Percentiles rank a stretch among this genome's conserved stretches.
These are phyloP conservation scores for Globisporangium paddicum DNA, from an alignment of 352 stramenopile genomes.

Conservation along the genomic window DNA sequence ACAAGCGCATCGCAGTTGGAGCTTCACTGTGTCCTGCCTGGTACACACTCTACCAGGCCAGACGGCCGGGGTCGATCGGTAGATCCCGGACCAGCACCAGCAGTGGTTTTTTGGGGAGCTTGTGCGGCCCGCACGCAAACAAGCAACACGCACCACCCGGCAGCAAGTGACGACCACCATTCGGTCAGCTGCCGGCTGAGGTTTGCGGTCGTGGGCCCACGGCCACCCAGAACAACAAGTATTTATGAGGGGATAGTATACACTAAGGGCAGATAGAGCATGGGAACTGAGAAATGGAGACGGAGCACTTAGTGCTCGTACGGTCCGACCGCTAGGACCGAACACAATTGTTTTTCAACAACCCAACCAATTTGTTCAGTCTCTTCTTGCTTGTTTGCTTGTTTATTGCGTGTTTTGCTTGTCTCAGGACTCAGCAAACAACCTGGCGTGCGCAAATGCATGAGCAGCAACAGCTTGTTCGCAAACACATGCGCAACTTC, in stretches of 20 bases:
- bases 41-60: not conserved
- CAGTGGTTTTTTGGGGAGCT: not conserved
- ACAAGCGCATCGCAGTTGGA: slow-evolving; percentile 4
- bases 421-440: too few species aligned
- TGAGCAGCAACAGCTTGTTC: not conserved
- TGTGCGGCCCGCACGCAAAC: not conserved
- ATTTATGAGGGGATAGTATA: not conserved
- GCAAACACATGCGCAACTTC: not conserved
- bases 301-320: not conserved
- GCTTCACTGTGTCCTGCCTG: slow-evolving; percentile 1
- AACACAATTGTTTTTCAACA: not conserved
- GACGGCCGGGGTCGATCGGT: slow-evolving; percentile 8
- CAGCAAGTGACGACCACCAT: not conserved
- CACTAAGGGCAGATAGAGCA: slow-evolving; percentile 8
- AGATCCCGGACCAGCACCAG: slow-evolving; percentile 3
- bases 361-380: not conserved
- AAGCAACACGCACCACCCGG: not conserved
- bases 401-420: too few species aligned
- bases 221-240: not conserved
- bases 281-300: slow-evolving; percentile 7
- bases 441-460: not conserved
- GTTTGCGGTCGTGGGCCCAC: not conserved
- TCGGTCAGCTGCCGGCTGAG: not conserved
- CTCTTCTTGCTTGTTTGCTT: not conserved
- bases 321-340: slow-evolving; percentile 14